phyloP scores from a whole-genome alignment of 2,329 filamentous ascomycete species.

The Arthroderma sp. region DNA sequence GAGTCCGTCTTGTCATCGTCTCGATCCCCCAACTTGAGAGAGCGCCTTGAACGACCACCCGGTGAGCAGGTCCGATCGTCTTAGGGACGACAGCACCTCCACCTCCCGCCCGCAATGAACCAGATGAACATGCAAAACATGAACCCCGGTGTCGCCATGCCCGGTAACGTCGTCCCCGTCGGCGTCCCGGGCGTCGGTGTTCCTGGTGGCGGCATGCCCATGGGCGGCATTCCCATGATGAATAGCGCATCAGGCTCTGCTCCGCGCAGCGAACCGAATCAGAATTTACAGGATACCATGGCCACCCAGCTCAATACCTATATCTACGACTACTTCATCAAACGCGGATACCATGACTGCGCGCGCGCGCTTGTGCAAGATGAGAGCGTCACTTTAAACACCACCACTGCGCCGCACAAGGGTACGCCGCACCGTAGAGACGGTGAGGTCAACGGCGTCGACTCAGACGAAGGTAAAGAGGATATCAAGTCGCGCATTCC shows the following conservation, averaged over 20 bases:
- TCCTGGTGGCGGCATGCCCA: slow-evolving; percentile 41
- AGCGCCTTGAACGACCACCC: neutral
- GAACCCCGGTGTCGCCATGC: slow-evolving; percentile 43
- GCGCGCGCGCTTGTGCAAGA: slow-evolving; percentile 62
- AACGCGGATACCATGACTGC: slow-evolving; percentile 70
- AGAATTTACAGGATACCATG: slow-evolving; percentile 26
- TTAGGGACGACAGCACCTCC: slow-evolving; percentile 22
- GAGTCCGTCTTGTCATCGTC: neutral
- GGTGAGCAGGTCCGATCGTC: slow-evolving; percentile 16
- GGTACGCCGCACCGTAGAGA: slow-evolving; percentile 58
- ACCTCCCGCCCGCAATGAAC: slow-evolving; percentile 36
- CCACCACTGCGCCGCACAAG: slow-evolving; percentile 41
- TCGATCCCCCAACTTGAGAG: neutral
- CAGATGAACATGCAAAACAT: slow-evolving; percentile 46
- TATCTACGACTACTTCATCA: slow-evolving; percentile 67
- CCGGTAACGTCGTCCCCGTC: slow-evolving; percentile 45
- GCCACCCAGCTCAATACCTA: slow-evolving; percentile 47
- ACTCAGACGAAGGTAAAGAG: slow-evolving; percentile 68
- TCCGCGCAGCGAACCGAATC: slow-evolving; percentile 32
- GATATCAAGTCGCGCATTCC: slow-evolving; percentile 62
- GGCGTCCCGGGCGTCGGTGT: neutral
- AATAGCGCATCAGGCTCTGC: slow-evolving; percentile 37
- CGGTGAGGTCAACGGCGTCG: slow-evolving; percentile 59
- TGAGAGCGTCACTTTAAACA: slow-evolving; percentile 48
- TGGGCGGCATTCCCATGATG: slow-evolving; percentile 47